Conservation (phyloP, 2,329 filamentous ascomycete genomes). For the Aspergillus sp. region DNA sequence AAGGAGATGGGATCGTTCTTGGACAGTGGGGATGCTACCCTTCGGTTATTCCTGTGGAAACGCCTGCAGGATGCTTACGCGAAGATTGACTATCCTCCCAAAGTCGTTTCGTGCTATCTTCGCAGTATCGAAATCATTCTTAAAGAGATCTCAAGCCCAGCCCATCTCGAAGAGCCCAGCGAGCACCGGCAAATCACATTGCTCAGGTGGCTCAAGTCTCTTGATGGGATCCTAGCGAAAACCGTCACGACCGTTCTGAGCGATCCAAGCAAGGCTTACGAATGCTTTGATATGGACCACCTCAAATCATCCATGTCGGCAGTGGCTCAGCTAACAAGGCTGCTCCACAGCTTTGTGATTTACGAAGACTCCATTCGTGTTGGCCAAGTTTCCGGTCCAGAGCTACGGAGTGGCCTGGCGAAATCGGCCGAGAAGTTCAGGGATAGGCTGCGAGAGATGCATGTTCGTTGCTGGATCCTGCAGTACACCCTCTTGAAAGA, state of each 20-base stretch:
- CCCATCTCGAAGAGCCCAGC: slow-evolving; percentile 54
- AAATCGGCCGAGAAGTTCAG: slow-evolving; percentile 51
- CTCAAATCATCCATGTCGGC: slow-evolving; percentile 70
- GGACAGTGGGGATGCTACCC: slow-evolving; percentile 73
- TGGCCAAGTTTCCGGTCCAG: slow-evolving; percentile 65
- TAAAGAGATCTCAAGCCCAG: slow-evolving; percentile 62
- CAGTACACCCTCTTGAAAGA: slow-evolving; percentile 79
- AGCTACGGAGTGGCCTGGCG: slow-evolving; percentile 48
- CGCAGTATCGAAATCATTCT: slow-evolving; percentile 83
- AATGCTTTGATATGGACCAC: slow-evolving; percentile 80
- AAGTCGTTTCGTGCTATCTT: slow-evolving; percentile 83
- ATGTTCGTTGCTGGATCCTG: slow-evolving; percentile 83
- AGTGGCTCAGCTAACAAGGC: slow-evolving; percentile 67
- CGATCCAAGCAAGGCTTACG: slow-evolving; percentile 65
- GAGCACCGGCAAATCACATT: slow-evolving; percentile 69
- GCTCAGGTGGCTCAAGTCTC: slow-evolving; percentile 72
- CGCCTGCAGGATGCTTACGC: slow-evolving; percentile 87
- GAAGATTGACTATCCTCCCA: slow-evolving; percentile 79
- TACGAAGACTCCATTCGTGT: slow-evolving; percentile 84
- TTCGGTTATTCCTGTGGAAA: slow-evolving; percentile 86
- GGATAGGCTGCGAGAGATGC: slow-evolving; percentile 78
- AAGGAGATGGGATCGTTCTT: slow-evolving; percentile 85
- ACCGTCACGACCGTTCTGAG: slow-evolving; percentile 69
- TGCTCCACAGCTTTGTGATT: slow-evolving; percentile 76
- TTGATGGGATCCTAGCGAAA: slow-evolving; percentile 74